Evolutionary conservation across 139 green algal genomes (phyloP).

Genomic region (Chlamydomonas sphaeroides): DNA sequence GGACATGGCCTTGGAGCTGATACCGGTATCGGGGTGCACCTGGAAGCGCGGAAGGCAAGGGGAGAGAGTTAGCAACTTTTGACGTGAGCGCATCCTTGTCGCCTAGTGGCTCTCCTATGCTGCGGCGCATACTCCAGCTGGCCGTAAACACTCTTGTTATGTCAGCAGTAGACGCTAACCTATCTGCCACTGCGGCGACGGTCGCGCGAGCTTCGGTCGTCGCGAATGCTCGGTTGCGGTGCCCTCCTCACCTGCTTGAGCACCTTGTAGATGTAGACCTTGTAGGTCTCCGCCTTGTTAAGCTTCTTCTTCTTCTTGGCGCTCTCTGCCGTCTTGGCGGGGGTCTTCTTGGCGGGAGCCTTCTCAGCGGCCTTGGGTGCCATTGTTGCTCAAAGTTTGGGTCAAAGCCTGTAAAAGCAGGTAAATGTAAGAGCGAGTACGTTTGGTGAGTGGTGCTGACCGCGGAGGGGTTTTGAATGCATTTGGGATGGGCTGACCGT

Average conservation of each 20-base stretch:
- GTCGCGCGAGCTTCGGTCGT: background rate
- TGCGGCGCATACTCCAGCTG: too few species aligned
- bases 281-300: constrained; percentile 88
- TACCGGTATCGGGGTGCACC: constrained; percentile 95
- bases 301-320: constrained; percentile 45
- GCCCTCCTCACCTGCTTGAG: constrained; percentile 66
- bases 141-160: too few species aligned
- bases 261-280: constrained; percentile 99
- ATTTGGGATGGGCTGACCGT: too few species aligned
- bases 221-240: constrained; percentile 53
- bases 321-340: constrained; percentile 38
- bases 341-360: constrained; percentile 44
- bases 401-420: too few species aligned
- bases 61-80: too few species aligned
- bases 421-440: constrained; percentile 70
- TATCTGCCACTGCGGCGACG: background rate
- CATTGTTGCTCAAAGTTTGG: constrained; percentile 18
- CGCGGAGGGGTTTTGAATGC: too few species aligned
- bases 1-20: constrained; percentile 42
- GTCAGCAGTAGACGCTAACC: background rate
- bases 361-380: constrained; percentile 42
- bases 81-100: too few species aligned
- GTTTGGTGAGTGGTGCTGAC: too few species aligned
- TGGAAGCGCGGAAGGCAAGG: background rate
- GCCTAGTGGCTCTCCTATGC: too few species aligned